Evolutionary conservation across 306 rosid genomes (phyloP).

Genomic region (Casuarina glauca): DNA sequence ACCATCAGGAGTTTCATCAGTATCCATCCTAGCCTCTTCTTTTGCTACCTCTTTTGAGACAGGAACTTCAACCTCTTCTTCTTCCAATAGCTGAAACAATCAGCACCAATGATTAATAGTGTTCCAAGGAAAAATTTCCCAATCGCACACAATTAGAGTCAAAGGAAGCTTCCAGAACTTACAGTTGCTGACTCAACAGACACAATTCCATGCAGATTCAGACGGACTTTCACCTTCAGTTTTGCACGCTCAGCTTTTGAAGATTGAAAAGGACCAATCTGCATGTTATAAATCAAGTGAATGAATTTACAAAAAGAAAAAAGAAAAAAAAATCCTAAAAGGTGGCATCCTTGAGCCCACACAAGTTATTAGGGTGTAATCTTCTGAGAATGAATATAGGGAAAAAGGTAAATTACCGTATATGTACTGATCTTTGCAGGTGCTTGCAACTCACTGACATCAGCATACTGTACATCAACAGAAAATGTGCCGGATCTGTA

Average conservation of each 20-base stretch:
- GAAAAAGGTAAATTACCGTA: constrained; percentile 49
- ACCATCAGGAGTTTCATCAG: constrained; percentile 66
- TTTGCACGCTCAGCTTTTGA: constrained; percentile 61
- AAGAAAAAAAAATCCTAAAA: background rate
- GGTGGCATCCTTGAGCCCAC: background rate
- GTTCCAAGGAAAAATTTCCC: background rate
- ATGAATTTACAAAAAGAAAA: background rate
- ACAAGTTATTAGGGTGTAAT: background rate
- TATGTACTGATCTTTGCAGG: constrained; percentile 77
- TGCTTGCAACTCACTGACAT: constrained; percentile 53
- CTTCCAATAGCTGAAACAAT: constrained; percentile 70
- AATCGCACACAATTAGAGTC: background rate
- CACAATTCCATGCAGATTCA: constrained; percentile 81
- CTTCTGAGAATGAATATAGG: background rate
- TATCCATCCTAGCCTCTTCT: constrained; percentile 68
- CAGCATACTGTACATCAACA: constrained; percentile 71
- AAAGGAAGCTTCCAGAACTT: constrained; percentile 36
- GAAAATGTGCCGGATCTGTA: constrained; percentile 69
- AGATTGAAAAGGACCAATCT: constrained; percentile 90
- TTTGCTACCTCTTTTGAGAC: constrained; percentile 57
- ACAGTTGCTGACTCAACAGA: constrained; percentile 75
- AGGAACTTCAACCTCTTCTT: constrained; percentile 80
- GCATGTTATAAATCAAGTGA: constrained; percentile 24
- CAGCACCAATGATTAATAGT: constrained; percentile 8
- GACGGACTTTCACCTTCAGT: constrained; percentile 70